Conservation (phyloP, 1,284 basidiomycete species). For the Pholiota adiposa region DNA sequence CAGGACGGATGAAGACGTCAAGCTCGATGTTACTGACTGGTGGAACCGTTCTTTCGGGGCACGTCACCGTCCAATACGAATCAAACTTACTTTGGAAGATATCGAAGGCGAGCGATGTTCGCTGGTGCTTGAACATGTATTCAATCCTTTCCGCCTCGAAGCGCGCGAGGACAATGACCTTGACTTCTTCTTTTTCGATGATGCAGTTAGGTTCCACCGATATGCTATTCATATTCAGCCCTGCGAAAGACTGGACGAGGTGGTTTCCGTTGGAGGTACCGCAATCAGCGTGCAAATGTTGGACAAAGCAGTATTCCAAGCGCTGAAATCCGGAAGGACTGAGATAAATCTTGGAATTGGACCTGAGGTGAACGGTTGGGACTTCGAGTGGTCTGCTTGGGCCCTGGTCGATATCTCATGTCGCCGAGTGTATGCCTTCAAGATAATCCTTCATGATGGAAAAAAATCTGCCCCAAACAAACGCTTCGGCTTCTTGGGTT, state of each 20-base stretch:
- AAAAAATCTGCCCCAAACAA: constrained; percentile 25
- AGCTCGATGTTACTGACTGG: constrained; percentile 29
- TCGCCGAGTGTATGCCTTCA: constrained; percentile 42
- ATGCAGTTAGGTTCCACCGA: constrained; percentile 29
- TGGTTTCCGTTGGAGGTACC: constrained; percentile 27
- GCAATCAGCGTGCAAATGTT: constrained; percentile 30
- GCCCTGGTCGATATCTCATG: constrained; percentile 43
- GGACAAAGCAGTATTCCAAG: constrained; percentile 35
- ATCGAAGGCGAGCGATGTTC: constrained; percentile 39
- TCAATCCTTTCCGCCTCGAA: constrained; percentile 30
- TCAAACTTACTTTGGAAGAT: constrained; percentile 36
- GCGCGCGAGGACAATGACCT: constrained; percentile 30
- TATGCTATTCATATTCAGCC: constrained; percentile 27
- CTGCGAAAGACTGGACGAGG: constrained; percentile 5
- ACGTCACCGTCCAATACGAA: constrained; percentile 34
- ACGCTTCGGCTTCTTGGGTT: constrained; percentile 36
- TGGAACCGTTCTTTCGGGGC: constrained; percentile 35
- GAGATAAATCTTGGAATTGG: constrained; percentile 40
- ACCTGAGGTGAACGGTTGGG: constrained; percentile 28
- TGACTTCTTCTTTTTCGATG: constrained; percentile 39
- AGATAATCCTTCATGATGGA: constrained; percentile 38
- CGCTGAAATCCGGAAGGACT: constrained; percentile 38
- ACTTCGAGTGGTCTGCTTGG: constrained; percentile 41
- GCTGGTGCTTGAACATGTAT: constrained; percentile 40
- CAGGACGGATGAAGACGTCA: constrained; percentile 34